These are phyloP conservation scores for Phytophthora citricola DNA, from an alignment of 352 stramenopile genomes.

Conservation along the genomic window DNA sequence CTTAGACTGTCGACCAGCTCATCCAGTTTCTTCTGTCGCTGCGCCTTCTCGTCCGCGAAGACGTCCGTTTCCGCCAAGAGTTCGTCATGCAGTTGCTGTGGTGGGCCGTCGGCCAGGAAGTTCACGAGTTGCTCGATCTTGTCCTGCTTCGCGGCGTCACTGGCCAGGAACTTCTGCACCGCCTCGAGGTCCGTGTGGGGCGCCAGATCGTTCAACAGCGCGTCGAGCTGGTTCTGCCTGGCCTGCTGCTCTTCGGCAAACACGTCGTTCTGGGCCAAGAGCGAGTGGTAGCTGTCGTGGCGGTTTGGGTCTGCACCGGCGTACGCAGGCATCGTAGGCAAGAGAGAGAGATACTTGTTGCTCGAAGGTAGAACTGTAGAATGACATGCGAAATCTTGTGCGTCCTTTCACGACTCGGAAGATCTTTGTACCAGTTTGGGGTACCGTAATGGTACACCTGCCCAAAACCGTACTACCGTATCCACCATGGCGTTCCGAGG, in stretches of 20 bases:
- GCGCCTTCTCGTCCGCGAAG: conserved; percentile 32
- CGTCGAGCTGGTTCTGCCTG: conserved; percentile 29
- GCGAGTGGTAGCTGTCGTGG: not conserved
- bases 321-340: conserved; percentile 1
- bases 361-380: too few species aligned
- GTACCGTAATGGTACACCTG: too few species aligned
- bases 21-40: conserved; percentile 24
- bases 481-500: conserved; percentile 72
- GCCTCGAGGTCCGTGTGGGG: conserved; percentile 1
- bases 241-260: conserved; percentile 32
- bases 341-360: too few species aligned
- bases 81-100: conserved; percentile 4
- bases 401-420: conserved; percentile 11
- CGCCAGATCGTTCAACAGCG: conserved; percentile 26
- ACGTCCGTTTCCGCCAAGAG: conserved; percentile 14
- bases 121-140: conserved; percentile 38
- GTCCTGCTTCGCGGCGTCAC: conserved; percentile 21
- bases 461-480: too few species aligned
- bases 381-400: conserved; percentile 3
- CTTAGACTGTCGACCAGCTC: conserved; percentile 27
- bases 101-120: conserved; percentile 26
- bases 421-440: too few species aligned
- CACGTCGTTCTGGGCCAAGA: conserved; percentile 20
- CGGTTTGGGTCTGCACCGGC: not conserved
- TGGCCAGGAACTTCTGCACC: conserved; percentile 26